A percentile compares a stretch with the other conserved stretches of the same genome.
Conservation (phyloP, 148 eudicot species). For the Pharnaceum exiguum region DNA sequence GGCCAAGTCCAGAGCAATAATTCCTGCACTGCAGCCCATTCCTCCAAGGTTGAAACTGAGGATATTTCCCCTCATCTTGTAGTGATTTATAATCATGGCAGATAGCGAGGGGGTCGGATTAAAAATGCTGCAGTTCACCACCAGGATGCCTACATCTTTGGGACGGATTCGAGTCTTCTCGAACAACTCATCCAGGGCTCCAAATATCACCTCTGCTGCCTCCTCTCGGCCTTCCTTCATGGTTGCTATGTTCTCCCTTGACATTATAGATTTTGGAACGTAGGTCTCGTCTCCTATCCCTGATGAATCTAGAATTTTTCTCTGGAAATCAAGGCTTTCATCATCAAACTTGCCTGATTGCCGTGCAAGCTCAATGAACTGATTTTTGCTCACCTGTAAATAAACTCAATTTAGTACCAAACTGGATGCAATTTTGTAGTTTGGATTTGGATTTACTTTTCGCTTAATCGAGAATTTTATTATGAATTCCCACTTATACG, state of each 20-base stretch:
- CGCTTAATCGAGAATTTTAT: no score
- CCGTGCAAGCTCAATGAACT: constrained; percentile 71
- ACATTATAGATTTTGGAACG: constrained; percentile 57
- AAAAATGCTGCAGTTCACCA: constrained; percentile 97
- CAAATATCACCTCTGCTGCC: constrained; percentile 79
- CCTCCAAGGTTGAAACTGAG: constrained; percentile 92
- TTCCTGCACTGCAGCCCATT: constrained; percentile 95
- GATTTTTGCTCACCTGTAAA: constrained; percentile 71
- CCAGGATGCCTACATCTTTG: constrained; percentile 81
- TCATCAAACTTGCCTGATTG: constrained; percentile 84
- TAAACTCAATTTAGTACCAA: no score
- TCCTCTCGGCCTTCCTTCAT: constrained; percentile 94
- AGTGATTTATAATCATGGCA: constrained; percentile 94
- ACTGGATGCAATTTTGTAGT: no score
- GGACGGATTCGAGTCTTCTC: constrained; percentile 66
- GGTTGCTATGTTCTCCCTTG: constrained; percentile 49
- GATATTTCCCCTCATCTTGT: constrained; percentile 92
- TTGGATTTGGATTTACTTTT: no score
- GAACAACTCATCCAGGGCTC: constrained; percentile 90
- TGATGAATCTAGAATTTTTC: constrained; percentile 53
- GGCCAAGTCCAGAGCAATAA: constrained; percentile 76
- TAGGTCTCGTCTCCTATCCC: constrained; percentile 90
- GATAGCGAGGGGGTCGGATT: constrained; percentile 96
- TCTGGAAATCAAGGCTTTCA: constrained; percentile 60
- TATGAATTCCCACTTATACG: no score